Conservation (phyloP, 1,284 basidiomycete species). For the Bondarzewia mesenterica region DNA sequence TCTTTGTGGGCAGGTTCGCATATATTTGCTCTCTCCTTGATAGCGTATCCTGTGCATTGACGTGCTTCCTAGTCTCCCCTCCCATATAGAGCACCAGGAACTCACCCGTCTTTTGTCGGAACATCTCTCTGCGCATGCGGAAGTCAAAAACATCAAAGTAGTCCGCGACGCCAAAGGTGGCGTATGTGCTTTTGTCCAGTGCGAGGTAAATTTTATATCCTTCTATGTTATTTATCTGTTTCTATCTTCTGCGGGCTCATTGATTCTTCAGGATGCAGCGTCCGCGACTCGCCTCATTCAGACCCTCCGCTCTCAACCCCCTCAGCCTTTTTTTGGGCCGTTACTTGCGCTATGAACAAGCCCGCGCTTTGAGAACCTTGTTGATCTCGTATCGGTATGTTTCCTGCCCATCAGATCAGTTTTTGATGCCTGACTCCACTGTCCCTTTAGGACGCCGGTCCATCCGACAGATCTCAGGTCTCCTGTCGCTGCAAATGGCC, state of each 20-base stretch:
- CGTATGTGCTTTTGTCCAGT: conserved; percentile 75
- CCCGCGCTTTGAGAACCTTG: conserved; percentile 67
- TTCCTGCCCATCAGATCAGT: neutral
- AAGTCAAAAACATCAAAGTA: conserved; percentile 64
- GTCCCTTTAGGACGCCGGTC: neutral
- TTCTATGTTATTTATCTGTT: neutral
- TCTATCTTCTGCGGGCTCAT: neutral
- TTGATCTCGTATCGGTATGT: conserved; percentile 65
- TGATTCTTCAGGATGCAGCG: conserved; percentile 37
- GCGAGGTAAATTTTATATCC: conserved; percentile 42
- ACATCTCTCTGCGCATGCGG: conserved; percentile 54
- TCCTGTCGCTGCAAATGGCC: neutral
- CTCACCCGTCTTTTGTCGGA: conserved; percentile 48
- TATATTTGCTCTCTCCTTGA: conserved; percentile 5
- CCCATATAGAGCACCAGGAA: conserved; percentile 54
- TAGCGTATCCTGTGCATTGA: conserved; percentile 7
- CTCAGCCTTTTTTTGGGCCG: conserved; percentile 61
- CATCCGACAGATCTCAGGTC: neutral
- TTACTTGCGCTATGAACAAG: conserved; percentile 63
- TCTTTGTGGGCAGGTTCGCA: conserved; percentile 71
- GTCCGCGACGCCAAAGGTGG: conserved; percentile 68
- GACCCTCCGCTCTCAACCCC: conserved; percentile 44
- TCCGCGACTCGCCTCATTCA: conserved; percentile 53
- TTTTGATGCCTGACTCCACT: no score
- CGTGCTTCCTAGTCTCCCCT: conserved; percentile 47